Conservation (phyloP, 805 yeast species). For the Kazachstania kunashirensis region DNA sequence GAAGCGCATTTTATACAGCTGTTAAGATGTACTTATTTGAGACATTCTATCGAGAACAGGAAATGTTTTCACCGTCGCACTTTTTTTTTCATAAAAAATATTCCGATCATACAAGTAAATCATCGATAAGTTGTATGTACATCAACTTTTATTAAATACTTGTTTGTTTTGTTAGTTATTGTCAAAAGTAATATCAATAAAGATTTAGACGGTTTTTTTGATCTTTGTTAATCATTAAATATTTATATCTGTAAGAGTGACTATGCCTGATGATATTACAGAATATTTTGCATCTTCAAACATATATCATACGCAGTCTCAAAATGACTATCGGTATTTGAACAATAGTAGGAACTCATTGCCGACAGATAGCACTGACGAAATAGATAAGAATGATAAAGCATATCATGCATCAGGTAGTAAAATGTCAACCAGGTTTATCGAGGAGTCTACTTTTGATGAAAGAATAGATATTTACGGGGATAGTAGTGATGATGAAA, state of each 20-base stretch:
- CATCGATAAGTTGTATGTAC: too few species aligned
- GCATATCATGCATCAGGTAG: slow-evolving; percentile 2
- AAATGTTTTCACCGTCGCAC: slow-evolving; percentile 1
- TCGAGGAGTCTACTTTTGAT: slow-evolving; percentile 5
- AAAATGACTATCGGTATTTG: slow-evolving; percentile 7
- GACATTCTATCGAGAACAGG: too few species aligned
- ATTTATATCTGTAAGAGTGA: too few species aligned
- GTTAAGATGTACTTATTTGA: too few species aligned
- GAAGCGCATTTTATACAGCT: too few species aligned
- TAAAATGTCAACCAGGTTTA: slow-evolving; percentile 1
- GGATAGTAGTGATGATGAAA: slow-evolving; percentile 1
- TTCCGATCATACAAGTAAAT: too few species aligned
- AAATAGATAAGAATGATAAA: slow-evolving; percentile 1
- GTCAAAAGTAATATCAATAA: too few species aligned
- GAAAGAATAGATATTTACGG: neutral
- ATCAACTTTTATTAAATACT: too few species aligned
- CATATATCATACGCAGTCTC: slow-evolving; percentile 4
- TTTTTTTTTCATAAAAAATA: too few species aligned
- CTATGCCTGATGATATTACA: slow-evolving; percentile 11
- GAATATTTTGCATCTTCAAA: slow-evolving; percentile 7
- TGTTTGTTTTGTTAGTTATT: too few species aligned
- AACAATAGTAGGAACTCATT: neutral
- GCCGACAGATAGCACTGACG: slow-evolving; percentile 2
- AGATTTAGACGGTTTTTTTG: too few species aligned
- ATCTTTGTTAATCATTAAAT: too few species aligned